Conservation (phyloP, 805 yeast species). For the Millerozyma miso region DNA sequence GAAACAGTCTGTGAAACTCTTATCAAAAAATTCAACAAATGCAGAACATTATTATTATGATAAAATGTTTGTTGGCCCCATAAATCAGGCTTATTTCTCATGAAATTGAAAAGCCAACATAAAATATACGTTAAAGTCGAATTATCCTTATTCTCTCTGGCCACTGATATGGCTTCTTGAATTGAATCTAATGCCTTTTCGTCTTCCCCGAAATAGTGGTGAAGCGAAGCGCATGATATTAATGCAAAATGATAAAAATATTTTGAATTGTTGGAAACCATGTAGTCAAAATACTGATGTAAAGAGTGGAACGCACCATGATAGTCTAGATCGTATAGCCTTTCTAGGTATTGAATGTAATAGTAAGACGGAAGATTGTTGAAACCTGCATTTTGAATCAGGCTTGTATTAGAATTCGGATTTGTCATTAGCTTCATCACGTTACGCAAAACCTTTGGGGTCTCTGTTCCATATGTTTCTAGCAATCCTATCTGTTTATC, state of each 20-base stretch:
- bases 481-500: conserved; percentile 50
- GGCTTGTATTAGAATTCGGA: conserved; percentile 33
- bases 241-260: conserved; percentile 74
- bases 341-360: conserved; percentile 59
- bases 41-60: conserved; percentile 49
- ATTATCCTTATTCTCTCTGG: conserved; percentile 78
- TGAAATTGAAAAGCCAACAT: conserved; percentile 69
- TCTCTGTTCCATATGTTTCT: conserved; percentile 48
- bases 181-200: conserved; percentile 72
- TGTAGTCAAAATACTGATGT: conserved; percentile 68
- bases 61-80: conserved; percentile 44
- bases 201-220: conserved; percentile 62
- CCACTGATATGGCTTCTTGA: conserved; percentile 83
- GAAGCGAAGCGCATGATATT: conserved; percentile 65
- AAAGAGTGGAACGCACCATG: conserved; percentile 48
- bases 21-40: conserved; percentile 59
- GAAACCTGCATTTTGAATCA: conserved; percentile 27
- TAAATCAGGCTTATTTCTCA: conserved; percentile 62
- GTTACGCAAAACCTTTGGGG: conserved; percentile 40
- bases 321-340: conserved; percentile 56
- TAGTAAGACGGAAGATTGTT: conserved; percentile 38
- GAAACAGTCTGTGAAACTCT: conserved; percentile 50
- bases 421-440: conserved; percentile 46
- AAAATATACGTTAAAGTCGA: conserved; percentile 67
- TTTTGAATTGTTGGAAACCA: conserved; percentile 62